Evolutionary conservation across 176 grass and related monocot genomes (phyloP).

Genomic region (Phyllostachys edulis): DNA sequence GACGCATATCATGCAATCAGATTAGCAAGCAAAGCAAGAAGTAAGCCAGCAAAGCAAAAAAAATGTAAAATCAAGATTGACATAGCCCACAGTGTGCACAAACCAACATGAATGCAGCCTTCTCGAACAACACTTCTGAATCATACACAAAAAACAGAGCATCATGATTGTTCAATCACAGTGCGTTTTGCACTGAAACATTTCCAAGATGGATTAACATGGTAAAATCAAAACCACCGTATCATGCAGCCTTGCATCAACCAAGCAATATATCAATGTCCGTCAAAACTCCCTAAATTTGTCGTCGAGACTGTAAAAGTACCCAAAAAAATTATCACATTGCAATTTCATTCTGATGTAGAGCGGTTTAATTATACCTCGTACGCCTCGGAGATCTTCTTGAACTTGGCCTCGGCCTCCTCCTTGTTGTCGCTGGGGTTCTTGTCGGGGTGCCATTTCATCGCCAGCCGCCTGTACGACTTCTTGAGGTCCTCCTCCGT

Average conservation of each 20-base stretch:
- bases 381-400: constrained; percentile 89
- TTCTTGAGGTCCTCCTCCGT: constrained; percentile 89
- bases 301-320: not conserved
- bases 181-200: not conserved
- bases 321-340: not conserved
- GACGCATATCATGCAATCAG: not conserved
- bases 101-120: not conserved
- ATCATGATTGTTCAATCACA: not conserved
- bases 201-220: not conserved
- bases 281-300: not conserved
- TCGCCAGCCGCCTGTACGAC: constrained; percentile 69
- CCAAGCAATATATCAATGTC: not conserved
- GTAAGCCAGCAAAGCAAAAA: not conserved
- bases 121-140: not conserved
- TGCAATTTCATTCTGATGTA: not conserved
- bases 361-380: constrained; percentile 45
- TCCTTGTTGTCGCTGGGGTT: constrained; percentile 67
- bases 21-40: not conserved
- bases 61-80: not conserved
- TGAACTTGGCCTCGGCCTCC: constrained; percentile 90
- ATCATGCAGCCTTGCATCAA: not conserved
- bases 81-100: not conserved
- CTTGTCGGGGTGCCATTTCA: constrained; percentile 93
- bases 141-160: not conserved
- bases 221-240: not conserved